phyloP scores from a whole-genome alignment of 371 early-diverging fungal genomes.

The Apophysomyces trapeziformis region DNA sequence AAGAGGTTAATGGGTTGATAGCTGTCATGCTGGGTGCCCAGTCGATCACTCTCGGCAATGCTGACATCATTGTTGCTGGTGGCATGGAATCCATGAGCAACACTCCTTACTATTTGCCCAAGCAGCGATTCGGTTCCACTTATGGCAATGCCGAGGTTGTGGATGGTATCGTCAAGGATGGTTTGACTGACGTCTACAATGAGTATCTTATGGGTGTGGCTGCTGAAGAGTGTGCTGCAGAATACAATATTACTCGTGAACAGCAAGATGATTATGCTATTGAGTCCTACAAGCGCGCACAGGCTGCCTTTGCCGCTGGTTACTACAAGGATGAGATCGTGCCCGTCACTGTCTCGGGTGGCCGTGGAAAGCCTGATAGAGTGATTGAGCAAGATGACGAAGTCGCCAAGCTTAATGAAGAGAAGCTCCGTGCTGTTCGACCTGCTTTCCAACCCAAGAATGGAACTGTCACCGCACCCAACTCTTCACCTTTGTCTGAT shows the following conservation, averaged over 20 bases:
- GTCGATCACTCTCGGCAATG: slow-evolving; percentile 82
- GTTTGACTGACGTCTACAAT: slow-evolving; percentile 92
- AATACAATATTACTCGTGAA: slow-evolving; percentile 80
- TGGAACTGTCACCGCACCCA: slow-evolving; percentile 96
- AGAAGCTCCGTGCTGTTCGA: slow-evolving; percentile 85
- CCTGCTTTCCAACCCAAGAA: slow-evolving; percentile 88
- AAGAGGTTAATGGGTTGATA: slow-evolving; percentile 17
- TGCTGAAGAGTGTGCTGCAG: slow-evolving; percentile 91
- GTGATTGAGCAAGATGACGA: slow-evolving; percentile 85
- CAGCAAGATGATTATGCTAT: slow-evolving; percentile 92
- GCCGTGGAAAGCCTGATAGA: slow-evolving; percentile 84
- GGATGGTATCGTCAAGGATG: slow-evolving; percentile 93
- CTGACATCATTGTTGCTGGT: slow-evolving; percentile 87
- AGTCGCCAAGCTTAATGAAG: slow-evolving; percentile 67
- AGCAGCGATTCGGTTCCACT: slow-evolving; percentile 77
- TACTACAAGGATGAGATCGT: slow-evolving; percentile 86
- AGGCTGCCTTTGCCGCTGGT: slow-evolving; percentile 79
- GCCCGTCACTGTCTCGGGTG: slow-evolving; percentile 82
- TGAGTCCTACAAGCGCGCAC: slow-evolving; percentile 86
- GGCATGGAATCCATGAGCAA: slow-evolving; percentile 99
- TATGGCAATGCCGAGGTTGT: slow-evolving; percentile 86
- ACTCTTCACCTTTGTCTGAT: slow-evolving; percentile 92
- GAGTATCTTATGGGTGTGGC: slow-evolving; percentile 91
- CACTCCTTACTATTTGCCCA: slow-evolving; percentile 90
- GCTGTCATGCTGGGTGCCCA: slow-evolving; percentile 88